Base-by-base conservation (phyloP, 768 basidiomycete species). In the Suillus hirtellus region DNA sequence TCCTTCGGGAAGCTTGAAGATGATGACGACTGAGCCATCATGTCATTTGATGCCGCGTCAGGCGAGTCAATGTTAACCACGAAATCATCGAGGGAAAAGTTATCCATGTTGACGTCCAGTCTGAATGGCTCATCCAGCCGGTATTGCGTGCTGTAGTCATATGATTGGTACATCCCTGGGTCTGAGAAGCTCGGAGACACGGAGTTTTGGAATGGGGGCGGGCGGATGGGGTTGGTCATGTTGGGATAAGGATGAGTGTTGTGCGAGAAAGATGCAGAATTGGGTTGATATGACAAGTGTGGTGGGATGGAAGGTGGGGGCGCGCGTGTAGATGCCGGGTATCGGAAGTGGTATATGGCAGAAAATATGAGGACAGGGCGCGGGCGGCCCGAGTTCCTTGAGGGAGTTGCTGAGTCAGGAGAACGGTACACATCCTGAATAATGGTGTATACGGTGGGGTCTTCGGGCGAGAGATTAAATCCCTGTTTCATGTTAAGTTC, bases 361-460 rank as follows among this genome's bases (percentile, higher is more conserved):
- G 84, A 85, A 73, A 87, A 88, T 59, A 86, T 75, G 38, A 78
- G 65, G 1, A 74, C 68, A 27, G 67, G 71, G 9, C 68, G 73
- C 17, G 73, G 67, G 2, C 75, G 73, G n/a, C 60, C 65, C 6
- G 67, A 58, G 17, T 60, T 60, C 43, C 58, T 60, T 50, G 64
- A 64, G 14, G 67, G 70, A 34, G 77, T 68, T 34, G 67, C 67
- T 27, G 59, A 44, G 37, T 75, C 71, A 19, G 68, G 68, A 34
- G 78, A 68, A 53, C 71, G 72, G 60, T 73, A 69, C 53, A 92
- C 85, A 58, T 88, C 84, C 70, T 92, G 90, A 49, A 85, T 75
- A 69, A 92, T 89, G 2, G 82, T 84, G 72, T 83, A 91, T 61
- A 81, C 74, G 4, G 87, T 84, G 24, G 88, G 87, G 73, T 92